Percentiles rank a stretch among this genome's conserved stretches.
phyloP scores from a whole-genome alignment of 2,329 filamentous ascomycete genomes.

The Sclerotinia subarctica region DNA sequence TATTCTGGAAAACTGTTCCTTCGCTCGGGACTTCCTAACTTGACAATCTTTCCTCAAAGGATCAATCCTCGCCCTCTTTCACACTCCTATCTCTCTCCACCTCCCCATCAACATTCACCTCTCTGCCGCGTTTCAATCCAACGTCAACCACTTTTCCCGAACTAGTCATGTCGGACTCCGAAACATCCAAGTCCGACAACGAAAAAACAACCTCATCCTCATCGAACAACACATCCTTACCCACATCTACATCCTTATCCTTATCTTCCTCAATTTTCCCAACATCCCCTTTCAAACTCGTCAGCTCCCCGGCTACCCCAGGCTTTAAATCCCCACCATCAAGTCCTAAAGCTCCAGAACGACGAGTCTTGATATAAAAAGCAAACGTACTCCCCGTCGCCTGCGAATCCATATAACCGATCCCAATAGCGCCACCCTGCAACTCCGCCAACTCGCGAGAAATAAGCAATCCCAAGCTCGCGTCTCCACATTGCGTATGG shows the following conservation, averaged over 20 bases:
- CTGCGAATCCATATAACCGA: not conserved
- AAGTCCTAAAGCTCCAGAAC: not conserved
- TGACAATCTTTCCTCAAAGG: not conserved
- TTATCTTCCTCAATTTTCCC: too few species aligned
- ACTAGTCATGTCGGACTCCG: not conserved
- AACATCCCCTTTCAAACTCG: too few species aligned
- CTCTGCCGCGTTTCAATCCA: too few species aligned
- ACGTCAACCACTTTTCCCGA: not conserved
- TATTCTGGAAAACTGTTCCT: too few species aligned
- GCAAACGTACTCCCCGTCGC: not conserved
- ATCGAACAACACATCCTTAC: too few species aligned
- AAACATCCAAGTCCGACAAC: not conserved
- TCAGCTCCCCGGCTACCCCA: too few species aligned
- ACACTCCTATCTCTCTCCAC: not conserved
- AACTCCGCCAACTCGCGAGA: conserved; percentile 9
- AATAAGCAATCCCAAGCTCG: not conserved
- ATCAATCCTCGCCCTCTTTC: not conserved
- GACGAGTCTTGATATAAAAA: conserved; percentile 6
- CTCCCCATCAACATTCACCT: too few species aligned
- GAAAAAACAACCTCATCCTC: not conserved
- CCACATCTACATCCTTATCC: too few species aligned
- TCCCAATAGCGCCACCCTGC: conserved; percentile 3
- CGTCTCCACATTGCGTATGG: not conserved
- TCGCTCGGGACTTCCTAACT: too few species aligned
- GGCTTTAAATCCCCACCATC: too few species aligned